Evolutionary conservation across 2,329 filamentous ascomycete species (phyloP).

Genomic region (Arthrobotrys conoides): DNA sequence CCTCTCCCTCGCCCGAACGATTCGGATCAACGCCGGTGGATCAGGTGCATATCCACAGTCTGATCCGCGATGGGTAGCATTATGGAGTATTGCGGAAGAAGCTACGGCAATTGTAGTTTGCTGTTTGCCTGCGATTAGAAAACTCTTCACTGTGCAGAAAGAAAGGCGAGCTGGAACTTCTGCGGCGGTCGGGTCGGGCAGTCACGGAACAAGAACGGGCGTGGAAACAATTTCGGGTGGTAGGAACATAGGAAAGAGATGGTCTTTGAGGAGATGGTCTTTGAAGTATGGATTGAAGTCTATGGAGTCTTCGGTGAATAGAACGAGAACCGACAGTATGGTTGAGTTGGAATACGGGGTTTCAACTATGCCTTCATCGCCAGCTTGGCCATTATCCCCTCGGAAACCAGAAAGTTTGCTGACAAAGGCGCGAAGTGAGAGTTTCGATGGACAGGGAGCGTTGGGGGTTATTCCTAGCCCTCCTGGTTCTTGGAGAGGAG

Average conservation of each 20-base stretch:
- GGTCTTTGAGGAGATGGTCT: constrained; percentile 45
- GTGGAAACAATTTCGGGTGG: constrained; percentile 27
- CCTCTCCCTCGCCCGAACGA: constrained; percentile 53
- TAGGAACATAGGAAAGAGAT: constrained; percentile 21
- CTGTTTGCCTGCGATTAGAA: constrained; percentile 57
- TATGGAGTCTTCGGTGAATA: constrained; percentile 26
- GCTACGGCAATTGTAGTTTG: constrained; percentile 56
- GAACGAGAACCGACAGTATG: constrained; percentile 38
- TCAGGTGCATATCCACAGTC: constrained; percentile 47
- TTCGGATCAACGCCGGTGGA: constrained; percentile 55
- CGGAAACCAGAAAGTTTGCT: constrained; percentile 30
- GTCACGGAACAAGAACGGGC: constrained; percentile 16
- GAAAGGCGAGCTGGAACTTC: constrained; percentile 19
- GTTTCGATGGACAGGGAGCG: constrained; percentile 22
- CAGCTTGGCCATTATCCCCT: constrained; percentile 47
- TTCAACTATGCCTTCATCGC: constrained; percentile 22
- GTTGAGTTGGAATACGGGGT: constrained; percentile 35
- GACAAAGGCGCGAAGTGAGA: constrained; percentile 32
- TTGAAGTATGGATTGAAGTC: constrained; percentile 47
- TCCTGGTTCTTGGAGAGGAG: constrained; percentile 29
- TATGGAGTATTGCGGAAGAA: constrained; percentile 58
- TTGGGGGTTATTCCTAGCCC: constrained; percentile 45
- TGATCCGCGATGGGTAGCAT: constrained; percentile 55
- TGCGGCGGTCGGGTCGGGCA: background rate
- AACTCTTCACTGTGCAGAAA: constrained; percentile 44